Evolutionary conservation across 768 basidiomycete genomes (phyloP).

Genomic region (Termitomyces heimii): DNA sequence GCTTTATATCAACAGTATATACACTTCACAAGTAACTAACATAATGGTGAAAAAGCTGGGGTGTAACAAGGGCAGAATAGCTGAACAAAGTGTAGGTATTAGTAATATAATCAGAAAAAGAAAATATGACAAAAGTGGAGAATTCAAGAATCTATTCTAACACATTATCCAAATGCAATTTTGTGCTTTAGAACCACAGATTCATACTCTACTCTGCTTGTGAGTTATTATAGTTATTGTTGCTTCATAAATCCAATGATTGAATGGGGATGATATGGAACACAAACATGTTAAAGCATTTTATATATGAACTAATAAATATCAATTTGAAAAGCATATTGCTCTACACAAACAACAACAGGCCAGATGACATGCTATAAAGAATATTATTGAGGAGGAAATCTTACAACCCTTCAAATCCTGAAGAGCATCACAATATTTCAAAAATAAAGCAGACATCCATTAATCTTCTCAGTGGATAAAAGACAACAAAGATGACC

Average conservation of each 20-base stretch:
- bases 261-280: background rate
- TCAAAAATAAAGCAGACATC: background rate
- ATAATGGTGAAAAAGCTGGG: too few relatives aligned
- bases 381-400: background rate
- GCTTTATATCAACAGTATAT: too few relatives aligned
- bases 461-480: background rate
- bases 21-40: too few relatives aligned
- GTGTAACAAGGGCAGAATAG: too few relatives aligned
- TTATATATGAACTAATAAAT: slow-evolving; percentile 3
- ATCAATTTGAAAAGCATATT: slow-evolving; percentile 14
- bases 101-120: too few relatives aligned
- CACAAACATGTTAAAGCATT: slow-evolving; percentile 6
- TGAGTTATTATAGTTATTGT: background rate
- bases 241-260: background rate
- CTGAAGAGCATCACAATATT: background rate
- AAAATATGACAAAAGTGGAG: too few relatives aligned
- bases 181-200: slow-evolving; percentile 11
- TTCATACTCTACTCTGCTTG: background rate
- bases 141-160: slow-evolving; percentile 16
- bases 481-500: slow-evolving; percentile 14
- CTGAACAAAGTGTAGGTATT: too few relatives aligned
- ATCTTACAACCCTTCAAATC: background rate
- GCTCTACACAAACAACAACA: slow-evolving; percentile 9
- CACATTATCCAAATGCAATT: slow-evolving; percentile 20
- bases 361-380: slow-evolving; percentile 6